Base-by-base conservation (phyloP, 2,329 filamentous ascomycete genomes). In the Paracorniculantispora psalliotae region DNA sequence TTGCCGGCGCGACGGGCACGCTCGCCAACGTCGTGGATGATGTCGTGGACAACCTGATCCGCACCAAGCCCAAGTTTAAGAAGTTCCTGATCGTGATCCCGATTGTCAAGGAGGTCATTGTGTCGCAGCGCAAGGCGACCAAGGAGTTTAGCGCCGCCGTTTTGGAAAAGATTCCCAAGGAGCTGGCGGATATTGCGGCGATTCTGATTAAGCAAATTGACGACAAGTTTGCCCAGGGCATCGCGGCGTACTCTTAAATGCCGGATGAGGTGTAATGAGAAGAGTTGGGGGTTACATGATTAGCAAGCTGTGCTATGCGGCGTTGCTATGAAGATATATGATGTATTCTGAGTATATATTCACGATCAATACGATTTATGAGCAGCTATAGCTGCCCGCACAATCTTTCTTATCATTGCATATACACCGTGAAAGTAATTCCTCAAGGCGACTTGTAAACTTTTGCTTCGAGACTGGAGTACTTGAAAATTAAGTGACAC, bases 11-110 rank as follows among this genome's bases (percentile, higher is more conserved):
- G 3, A 74, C 76, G 5, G 58, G 63, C 3, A 62, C 67, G 8
- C 71, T 81, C 26, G 68, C 71, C 47, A 57, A 48, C 12, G 66
- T 67, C n/a, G 75, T 79, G 61, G 72, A 76, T 62, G 56, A 63
- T 33, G 74, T 75, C 4, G 69, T 79, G 30, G 63, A 66, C 8
- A 68, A 69, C n/a, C 65, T 80, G 23, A 68, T 78, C 60, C 64
- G 59, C 12, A 65, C 71, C 28, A 78, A 79, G 67, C 69, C 67
- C 21, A 75, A 77, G 61, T 81, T 81, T 59, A 73, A 79, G 62
- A 67, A 67, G 23, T 46, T 49, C 41, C 65, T 79, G 6, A 55
- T 77, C 1, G 62, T 81, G 37, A 71, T 68, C 49, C 75, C 77
- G 0, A 64, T 78, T 37, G 77, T 81, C 37, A 66, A 78, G 41